Evolutionary conservation across 352 stramenopile genomes (phyloP).

Genomic region (Phytophthora tentaculata): DNA sequence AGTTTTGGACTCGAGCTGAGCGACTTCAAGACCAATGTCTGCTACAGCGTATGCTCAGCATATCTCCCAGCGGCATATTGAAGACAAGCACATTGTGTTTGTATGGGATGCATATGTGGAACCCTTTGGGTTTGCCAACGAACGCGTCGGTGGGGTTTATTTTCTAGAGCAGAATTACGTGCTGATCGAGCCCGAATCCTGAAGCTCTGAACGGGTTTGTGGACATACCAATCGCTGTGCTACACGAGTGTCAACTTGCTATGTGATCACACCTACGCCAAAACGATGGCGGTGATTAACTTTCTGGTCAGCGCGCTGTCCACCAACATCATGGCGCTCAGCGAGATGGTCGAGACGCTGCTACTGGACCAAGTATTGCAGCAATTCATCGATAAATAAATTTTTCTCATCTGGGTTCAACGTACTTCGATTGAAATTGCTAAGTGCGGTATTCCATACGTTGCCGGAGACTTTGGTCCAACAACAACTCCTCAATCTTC

Average conservation of each 20-base stretch:
- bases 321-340: slow-evolving; percentile 41
- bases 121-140: slow-evolving; percentile 52
- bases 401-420: too few relatives aligned
- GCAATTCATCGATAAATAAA: slow-evolving; percentile 6
- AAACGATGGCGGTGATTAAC: slow-evolving; percentile 42
- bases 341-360: slow-evolving; percentile 54
- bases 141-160: slow-evolving; percentile 43
- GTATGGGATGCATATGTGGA: slow-evolving; percentile 62
- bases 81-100: slow-evolving; percentile 58
- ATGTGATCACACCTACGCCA: slow-evolving; percentile 50
- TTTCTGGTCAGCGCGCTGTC: slow-evolving; percentile 47
- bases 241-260: slow-evolving; percentile 57
- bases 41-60: slow-evolving; percentile 56
- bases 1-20: slow-evolving; percentile 59
- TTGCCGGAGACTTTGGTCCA: slow-evolving; percentile 13
- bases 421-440: too few relatives aligned
- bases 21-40: slow-evolving; percentile 52
- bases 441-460: too few relatives aligned
- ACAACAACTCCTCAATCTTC: slow-evolving; percentile 47
- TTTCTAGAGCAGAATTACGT: slow-evolving; percentile 71
- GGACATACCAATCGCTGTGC: slow-evolving; percentile 19
- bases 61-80: slow-evolving; percentile 54
- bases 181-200: slow-evolving; percentile 46
- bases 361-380: slow-evolving; percentile 34
- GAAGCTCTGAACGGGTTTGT: slow-evolving; percentile 11